Conservation (phyloP, 2,329 filamentous ascomycete genomes). For the Penicillium sp. region DNA sequence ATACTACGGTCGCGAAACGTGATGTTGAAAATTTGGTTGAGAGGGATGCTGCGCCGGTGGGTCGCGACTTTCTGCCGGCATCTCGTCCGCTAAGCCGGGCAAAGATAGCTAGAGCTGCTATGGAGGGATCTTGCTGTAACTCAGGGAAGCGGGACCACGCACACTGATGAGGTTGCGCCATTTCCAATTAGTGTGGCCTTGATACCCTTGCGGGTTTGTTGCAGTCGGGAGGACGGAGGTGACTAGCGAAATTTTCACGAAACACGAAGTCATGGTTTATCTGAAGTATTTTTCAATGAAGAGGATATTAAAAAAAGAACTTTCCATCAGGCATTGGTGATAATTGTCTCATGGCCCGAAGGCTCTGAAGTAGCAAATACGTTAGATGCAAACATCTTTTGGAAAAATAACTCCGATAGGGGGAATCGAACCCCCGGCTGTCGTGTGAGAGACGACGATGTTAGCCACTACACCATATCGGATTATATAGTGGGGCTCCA, state of each 20-base stretch:
- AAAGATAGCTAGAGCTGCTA: constrained; percentile 21
- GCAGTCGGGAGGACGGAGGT: background rate
- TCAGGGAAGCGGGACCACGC: constrained; percentile 11
- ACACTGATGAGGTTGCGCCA: background rate
- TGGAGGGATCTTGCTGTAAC: constrained; percentile 20
- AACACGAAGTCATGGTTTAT: background rate
- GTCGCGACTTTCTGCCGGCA: constrained; percentile 5
- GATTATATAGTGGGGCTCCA: too few relatives aligned
- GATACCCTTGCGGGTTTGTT: background rate
- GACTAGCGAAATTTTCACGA: too few relatives aligned
- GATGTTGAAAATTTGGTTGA: background rate
- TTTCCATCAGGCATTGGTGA: background rate
- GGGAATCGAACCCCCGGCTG: constrained; percentile 33
- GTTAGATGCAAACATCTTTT: background rate
- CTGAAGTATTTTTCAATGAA: background rate
- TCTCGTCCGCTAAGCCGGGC: constrained; percentile 16
- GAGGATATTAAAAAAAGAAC: background rate
- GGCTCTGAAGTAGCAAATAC: constrained; percentile 1
- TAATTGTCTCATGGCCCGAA: constrained; percentile 1
- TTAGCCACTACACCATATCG: constrained; percentile 29
- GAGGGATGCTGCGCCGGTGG: background rate
- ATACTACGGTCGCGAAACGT: constrained; percentile 12
- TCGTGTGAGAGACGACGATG: constrained; percentile 32
- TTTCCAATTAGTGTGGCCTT: too few relatives aligned
- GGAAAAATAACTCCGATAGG: constrained; percentile 24